These are phyloP conservation scores for Limonium bicolor DNA, from an alignment of 148 eudicot genomes.

Conservation along the genomic window DNA sequence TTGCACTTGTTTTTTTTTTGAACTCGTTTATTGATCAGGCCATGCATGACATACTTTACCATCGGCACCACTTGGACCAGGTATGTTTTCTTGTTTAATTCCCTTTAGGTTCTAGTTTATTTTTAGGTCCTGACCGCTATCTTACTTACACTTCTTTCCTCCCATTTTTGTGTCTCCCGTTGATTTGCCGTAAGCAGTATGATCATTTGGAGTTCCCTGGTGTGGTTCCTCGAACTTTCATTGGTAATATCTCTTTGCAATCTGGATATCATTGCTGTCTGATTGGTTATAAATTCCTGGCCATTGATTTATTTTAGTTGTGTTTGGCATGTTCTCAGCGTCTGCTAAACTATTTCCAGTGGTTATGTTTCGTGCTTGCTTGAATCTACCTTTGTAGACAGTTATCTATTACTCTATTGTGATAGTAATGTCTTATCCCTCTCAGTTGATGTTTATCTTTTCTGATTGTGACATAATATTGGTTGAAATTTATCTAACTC, in stretches of 20 bases:
- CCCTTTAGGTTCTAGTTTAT: not conserved
- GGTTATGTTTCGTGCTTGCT: no score
- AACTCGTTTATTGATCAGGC: no score
- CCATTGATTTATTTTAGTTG: not conserved
- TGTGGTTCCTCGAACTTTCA: constrained; percentile 91
- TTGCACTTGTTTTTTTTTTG: constrained; percentile 7
- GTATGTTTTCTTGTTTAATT: constrained; percentile 39
- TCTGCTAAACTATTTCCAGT: no score
- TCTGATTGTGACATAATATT: no score
- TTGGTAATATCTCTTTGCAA: no score
- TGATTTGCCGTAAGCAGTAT: constrained; percentile 33
- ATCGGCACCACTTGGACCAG: constrained; percentile 53
- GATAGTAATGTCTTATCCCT: no score
- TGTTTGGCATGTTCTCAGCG: no score
- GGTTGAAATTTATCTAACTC: no score
- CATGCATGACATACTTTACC: constrained; percentile 87
- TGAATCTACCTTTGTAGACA: no score
- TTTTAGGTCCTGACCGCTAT: not conserved
- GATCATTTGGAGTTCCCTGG: constrained; percentile 99
- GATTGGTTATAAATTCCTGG: not conserved
- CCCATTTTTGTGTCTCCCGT: not conserved
- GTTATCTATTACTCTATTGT: no score
- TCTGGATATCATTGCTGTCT: no score
- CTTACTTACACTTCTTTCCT: not conserved
- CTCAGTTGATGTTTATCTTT: no score